Percentiles rank a stretch among this genome's conserved stretches.
These are phyloP conservation scores for Keqinozyma sinolaborantium DNA, from an alignment of 1,139 yeast species.

Conservation along the genomic window DNA sequence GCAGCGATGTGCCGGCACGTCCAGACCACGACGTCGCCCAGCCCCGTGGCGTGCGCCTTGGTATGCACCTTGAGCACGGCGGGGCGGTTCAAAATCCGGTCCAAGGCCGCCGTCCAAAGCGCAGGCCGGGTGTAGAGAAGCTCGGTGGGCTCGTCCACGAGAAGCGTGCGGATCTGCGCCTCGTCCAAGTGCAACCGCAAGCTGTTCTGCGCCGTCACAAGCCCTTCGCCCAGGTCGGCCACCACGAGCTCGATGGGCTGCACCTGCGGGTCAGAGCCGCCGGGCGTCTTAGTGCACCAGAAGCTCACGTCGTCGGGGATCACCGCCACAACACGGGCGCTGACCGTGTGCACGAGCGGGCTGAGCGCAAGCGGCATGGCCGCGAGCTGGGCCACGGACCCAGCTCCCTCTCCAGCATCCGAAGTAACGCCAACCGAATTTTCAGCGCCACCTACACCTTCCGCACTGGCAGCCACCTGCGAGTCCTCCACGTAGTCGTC, in stretches of 20 bases:
- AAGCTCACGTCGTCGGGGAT: conserved; percentile 22
- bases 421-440: not conserved
- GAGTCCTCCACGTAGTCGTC: not conserved
- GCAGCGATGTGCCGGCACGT: conserved; percentile 4
- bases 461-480: not conserved
- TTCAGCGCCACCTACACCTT: not conserved
- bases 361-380: not conserved
- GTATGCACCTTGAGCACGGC: conserved; percentile 8
- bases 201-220: conserved; percentile 13
- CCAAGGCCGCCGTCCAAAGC: conserved; percentile 1
- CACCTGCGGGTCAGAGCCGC: conserved; percentile 20
- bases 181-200: conserved; percentile 14
- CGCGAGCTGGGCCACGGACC: not conserved
- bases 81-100: not conserved
- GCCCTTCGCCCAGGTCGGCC: conserved; percentile 8
- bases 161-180: conserved; percentile 13
- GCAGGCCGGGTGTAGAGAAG: conserved; percentile 14
- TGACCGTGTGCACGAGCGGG: conserved; percentile 12
- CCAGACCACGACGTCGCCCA: conserved; percentile 7
- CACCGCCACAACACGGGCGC: conserved; percentile 17
- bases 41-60: conserved; percentile 6
- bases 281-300: conserved; percentile 19
- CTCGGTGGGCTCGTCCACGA: conserved; percentile 16
- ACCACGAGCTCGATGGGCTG: conserved; percentile 21
- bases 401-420: not conserved